Percentiles rank a stretch among this genome's conserved stretches.
phyloP scores from a whole-genome alignment of 257 asterid genomes.

The Misopates orontium region DNA sequence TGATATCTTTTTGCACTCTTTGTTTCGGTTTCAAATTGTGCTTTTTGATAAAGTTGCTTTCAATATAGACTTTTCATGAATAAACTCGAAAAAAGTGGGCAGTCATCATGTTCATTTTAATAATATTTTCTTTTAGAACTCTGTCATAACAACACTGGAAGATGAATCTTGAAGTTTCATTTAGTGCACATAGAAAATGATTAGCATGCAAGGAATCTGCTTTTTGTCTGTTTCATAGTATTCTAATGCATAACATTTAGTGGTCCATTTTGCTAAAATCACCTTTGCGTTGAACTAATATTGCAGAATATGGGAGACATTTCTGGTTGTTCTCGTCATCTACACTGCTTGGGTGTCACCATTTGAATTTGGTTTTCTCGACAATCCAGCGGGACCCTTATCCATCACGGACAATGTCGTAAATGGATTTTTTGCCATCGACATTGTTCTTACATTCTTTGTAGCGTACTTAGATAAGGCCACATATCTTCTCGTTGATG shows the following conservation, averaged over 20 bases:
- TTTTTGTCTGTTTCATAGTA: not conserved
- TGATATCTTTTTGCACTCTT: not conserved
- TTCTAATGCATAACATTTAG: not conserved
- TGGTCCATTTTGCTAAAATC: slow-evolving; percentile 12
- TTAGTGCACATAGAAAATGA: too few relatives aligned
- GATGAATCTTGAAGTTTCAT: not conserved
- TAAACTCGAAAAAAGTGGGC: not conserved
- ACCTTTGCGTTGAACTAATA: slow-evolving; percentile 10
- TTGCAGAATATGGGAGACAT: slow-evolving; percentile 54
- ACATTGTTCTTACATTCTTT: slow-evolving; percentile 61
- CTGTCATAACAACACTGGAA: not conserved
- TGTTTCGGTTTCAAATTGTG: slow-evolving; percentile 1
- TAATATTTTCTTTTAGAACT: not conserved
- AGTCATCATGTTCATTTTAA: not conserved
- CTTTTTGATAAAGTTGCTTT: not conserved
- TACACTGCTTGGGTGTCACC: slow-evolving; percentile 67
- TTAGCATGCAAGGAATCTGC: too few relatives aligned
- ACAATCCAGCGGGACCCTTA: slow-evolving; percentile 39
- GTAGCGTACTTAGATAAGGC: slow-evolving; percentile 52
- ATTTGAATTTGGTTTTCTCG: slow-evolving; percentile 57
- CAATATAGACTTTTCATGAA: not conserved
- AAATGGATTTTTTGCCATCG: slow-evolving; percentile 58
- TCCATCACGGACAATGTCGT: slow-evolving; percentile 50
- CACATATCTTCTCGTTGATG: slow-evolving; percentile 50
- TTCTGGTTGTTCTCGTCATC: slow-evolving; percentile 48